Base-by-base conservation (phyloP, 2,329 filamentous ascomycete genomes). In the Diaporthe citriasiana region DNA sequence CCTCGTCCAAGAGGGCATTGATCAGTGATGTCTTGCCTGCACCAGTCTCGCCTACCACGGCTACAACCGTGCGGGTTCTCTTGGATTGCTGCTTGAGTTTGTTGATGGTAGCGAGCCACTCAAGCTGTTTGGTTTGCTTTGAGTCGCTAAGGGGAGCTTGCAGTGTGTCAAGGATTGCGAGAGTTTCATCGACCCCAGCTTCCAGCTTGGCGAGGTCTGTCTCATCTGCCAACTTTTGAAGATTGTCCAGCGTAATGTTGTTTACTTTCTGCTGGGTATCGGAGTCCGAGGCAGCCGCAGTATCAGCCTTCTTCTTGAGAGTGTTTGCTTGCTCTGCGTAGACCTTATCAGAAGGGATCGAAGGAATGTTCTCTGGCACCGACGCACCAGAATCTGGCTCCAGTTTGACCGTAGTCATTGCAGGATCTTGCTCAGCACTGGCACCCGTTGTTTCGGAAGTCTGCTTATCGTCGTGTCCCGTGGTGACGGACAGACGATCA, bases 21-120 rank as follows among this genome's bases (percentile, higher is more conserved):
- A 93, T 91, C 0, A 92, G 82, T 2, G 88, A 90, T 25, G 86
- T 89, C 77, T 93, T 93, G 0, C 91, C 91, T 1, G 88, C 87
- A 0, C 90, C 90, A 0, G 91, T 93, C 73, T 87, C 89, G 0
- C 90, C 91, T 3, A 91, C 86, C 0, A 93, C 87, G 8, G 90
- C 90, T 25, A 92, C 84, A 0, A 92, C 83, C 1, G 85, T 85
- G 35, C 79, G 82, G 2, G 77, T 78, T 27, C 80, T 81, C 7
- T 78, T 78, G 4, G 83, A 81, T 68, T 38, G 84, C 82, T 3
- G 83, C 79, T 82, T 79, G 0, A 89, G 78, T 3, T 82, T 82
- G 3, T 84, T 79, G 51, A 88, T 85, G 17, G 45, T 60, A 7
- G 73, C 12, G 25, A 76, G 53, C 77, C 79, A 82, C 30, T 78